These are phyloP conservation scores for Peziza echinospora DNA, from an alignment of 495 filamentous ascomycete species.

Conservation along the genomic window DNA sequence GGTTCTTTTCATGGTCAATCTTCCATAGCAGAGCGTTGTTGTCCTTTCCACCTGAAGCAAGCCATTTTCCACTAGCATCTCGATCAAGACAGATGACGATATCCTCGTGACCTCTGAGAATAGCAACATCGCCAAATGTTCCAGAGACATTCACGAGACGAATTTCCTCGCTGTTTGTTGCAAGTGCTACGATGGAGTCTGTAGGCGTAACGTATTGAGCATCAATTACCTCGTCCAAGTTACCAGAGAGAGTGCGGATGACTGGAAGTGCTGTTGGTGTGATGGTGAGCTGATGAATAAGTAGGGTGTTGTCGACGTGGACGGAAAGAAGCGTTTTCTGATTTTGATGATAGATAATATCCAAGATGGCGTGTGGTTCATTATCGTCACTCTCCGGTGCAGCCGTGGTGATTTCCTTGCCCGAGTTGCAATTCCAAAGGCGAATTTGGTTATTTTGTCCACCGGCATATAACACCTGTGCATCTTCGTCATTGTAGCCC, in stretches of 20 bases:
- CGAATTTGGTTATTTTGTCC: constrained; percentile 66
- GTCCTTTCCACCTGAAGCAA: constrained; percentile 89
- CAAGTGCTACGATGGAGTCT: constrained; percentile 61
- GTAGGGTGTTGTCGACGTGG: constrained; percentile 72
- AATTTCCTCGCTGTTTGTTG: constrained; percentile 87
- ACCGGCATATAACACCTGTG: constrained; percentile 48
- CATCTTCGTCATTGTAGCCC: constrained; percentile 2
- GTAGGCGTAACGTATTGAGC: constrained; percentile 62
- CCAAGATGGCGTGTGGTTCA: constrained; percentile 13
- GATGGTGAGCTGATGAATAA: constrained; percentile 39
- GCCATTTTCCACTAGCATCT: constrained; percentile 92
- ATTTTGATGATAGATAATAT: constrained; percentile 29
- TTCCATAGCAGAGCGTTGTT: constrained; percentile 85
- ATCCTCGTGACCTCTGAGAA: constrained; percentile 75
- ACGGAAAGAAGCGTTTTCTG: constrained; percentile 54
- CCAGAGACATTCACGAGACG: constrained; percentile 48
- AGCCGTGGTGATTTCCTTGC: constrained; percentile 54
- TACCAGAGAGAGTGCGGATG: constrained; percentile 67
- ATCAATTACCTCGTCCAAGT: constrained; percentile 93
- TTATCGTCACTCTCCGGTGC: constrained; percentile 36
- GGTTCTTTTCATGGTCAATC: constrained; percentile 51
- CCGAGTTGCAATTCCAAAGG: constrained; percentile 57
- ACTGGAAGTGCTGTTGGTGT: constrained; percentile 17
- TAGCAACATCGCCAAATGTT: constrained; percentile 71
- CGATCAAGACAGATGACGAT: constrained; percentile 88